Percentiles rank a stretch among this genome's conserved stretches.
Conservation (phyloP, 352 stramenopile species). For the Phytophthora chlamydospora region DNA sequence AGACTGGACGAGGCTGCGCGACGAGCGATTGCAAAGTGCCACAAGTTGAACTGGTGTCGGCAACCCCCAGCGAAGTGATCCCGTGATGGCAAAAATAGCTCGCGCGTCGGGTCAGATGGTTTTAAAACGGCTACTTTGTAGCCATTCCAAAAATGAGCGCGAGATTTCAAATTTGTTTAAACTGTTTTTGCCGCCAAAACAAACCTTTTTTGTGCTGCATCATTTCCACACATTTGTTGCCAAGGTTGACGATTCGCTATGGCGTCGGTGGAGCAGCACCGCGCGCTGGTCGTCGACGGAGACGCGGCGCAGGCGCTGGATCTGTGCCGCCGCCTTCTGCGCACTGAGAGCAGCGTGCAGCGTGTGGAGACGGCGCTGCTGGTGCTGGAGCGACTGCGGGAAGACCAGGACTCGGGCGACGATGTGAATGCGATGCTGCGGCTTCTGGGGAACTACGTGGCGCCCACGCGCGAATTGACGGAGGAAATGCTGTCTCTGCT, state of each 20-base stretch:
- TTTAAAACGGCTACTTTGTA: slow-evolving; percentile 20
- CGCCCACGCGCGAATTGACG: slow-evolving; percentile 74
- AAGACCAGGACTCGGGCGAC: slow-evolving; percentile 59
- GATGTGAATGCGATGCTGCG: slow-evolving; percentile 77
- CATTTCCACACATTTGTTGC: too few relatives aligned
- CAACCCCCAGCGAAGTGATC: slow-evolving; percentile 12
- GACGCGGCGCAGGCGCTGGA: slow-evolving; percentile 48
- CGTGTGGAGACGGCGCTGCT: slow-evolving; percentile 56
- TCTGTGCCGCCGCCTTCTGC: slow-evolving; percentile 61
- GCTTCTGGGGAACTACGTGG: slow-evolving; percentile 74
- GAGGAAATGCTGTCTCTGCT: slow-evolving; percentile 76
- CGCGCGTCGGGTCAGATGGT: slow-evolving; percentile 17
- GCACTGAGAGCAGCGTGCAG: slow-evolving; percentile 45
- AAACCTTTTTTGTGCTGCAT: too few relatives aligned
- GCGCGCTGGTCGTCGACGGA: slow-evolving; percentile 58
- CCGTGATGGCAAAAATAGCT: slow-evolving; percentile 22
- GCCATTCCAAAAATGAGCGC: slow-evolving; percentile 11
- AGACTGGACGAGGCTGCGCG: background rate
- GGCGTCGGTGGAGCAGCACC: slow-evolving; percentile 42
- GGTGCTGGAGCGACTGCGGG: slow-evolving; percentile 75
- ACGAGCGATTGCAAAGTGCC: slow-evolving; percentile 27
- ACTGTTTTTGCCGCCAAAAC: too few relatives aligned
- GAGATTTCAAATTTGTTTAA: background rate
- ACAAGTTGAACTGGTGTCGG: slow-evolving; percentile 12
- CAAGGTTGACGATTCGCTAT: background rate